Conservation (phyloP, 129 eudicot species). For the Flaveria bidentis region DNA sequence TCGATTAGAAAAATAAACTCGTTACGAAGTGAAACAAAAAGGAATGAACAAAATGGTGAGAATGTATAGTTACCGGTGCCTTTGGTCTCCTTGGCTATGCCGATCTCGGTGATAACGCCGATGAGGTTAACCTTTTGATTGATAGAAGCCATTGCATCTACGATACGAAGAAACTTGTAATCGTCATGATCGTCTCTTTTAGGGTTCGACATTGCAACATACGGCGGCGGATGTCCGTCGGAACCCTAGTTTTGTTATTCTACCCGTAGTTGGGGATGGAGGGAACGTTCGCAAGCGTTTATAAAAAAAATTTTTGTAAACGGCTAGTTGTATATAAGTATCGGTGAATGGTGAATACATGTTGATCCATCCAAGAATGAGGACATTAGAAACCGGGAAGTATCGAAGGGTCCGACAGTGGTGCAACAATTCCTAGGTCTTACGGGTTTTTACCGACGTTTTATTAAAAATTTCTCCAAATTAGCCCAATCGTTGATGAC, state of each 20-base stretch:
- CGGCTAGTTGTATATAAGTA: no score
- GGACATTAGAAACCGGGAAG: no score
- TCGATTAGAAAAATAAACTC: background rate
- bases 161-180: constrained; percentile 52
- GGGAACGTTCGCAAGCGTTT: background rate
- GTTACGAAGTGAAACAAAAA: background rate
- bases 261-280: background rate
- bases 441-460: no score
- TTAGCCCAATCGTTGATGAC: no score
- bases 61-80: constrained; percentile 67
- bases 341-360: no score
- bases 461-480: no score
- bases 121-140: constrained; percentile 72
- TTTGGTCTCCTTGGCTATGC: constrained; percentile 55
- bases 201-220: constrained; percentile 21
- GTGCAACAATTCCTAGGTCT: no score
- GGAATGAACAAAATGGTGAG: background rate
- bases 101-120: constrained; percentile 60
- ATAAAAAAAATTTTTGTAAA: no score
- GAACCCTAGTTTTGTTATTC: constrained; percentile 30
- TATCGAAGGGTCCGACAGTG: no score
- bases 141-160: constrained; percentile 60
- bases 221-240: constrained; percentile 7
- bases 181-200: constrained; percentile 40
- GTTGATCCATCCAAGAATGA: no score